Evolutionary conservation across 148 eudicot species (phyloP).

Genomic region (Suaeda aralocaspica): DNA sequence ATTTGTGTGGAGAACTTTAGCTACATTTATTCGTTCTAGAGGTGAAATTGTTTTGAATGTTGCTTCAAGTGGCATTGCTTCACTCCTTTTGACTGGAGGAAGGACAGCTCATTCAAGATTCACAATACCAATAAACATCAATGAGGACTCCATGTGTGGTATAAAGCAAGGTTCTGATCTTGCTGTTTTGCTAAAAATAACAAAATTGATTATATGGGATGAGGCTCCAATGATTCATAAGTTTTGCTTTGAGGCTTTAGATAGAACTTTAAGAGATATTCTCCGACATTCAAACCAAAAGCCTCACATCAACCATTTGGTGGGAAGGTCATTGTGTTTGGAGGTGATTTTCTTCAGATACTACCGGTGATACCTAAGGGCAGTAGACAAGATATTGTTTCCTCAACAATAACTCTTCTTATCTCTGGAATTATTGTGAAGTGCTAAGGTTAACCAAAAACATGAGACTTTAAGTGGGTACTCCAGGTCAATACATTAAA

Average conservation of each 20-base stretch:
- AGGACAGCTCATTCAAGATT: conserved; percentile 31
- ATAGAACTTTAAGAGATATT: conserved; percentile 3
- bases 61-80: conserved; percentile 28
- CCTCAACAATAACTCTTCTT: conserved; percentile 9
- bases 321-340: conserved; percentile 4
- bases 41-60: conserved; percentile 22
- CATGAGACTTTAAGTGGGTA: background rate
- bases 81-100: conserved; percentile 8
- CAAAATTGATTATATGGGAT: conserved; percentile 23
- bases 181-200: background rate
- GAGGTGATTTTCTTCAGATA: conserved; percentile 2
- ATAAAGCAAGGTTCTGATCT: background rate
- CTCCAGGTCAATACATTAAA: background rate
- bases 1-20: conserved; percentile 24
- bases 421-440: conserved; percentile 1
- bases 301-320: background rate
- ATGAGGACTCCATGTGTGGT: conserved; percentile 15
- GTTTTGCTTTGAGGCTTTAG: background rate
- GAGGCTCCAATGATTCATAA: conserved; percentile 25
- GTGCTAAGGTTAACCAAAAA: background rate
- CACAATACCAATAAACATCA: background rate
- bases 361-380: conserved; percentile 15
- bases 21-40: background rate
- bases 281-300: background rate
- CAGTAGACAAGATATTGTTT: conserved; percentile 16